Base-by-base conservation (phyloP, 805 yeast species). In the Lachancea lanzarotensis region DNA sequence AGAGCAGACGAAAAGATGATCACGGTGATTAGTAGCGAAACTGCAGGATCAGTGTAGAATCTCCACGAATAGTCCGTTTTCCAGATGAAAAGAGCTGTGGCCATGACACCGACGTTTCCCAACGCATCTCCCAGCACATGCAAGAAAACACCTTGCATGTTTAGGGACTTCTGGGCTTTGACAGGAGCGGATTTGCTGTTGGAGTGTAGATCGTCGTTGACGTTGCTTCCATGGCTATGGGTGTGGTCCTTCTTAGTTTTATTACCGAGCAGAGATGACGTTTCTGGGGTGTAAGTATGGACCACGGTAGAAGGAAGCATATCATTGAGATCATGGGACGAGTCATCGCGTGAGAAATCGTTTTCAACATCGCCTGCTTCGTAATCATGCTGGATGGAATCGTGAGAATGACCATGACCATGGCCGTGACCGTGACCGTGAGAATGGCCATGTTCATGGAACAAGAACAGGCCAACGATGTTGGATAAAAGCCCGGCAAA, bases 111-210 rank as follows among this genome's bases (percentile, higher is more conserved):
- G 44, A 91, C 69, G 61, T 91, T 91, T 51, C 98, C 98, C 45
- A 91, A 71, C 1, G 98, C 98, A 66, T 91, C 98, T 37, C 98
- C 98, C 54, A 93, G 51, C 11, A 93, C 98, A 60, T 91, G 98
- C 59, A 91, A 72, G 60, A 87, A 93, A 2, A 91, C 97, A 51
- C 98, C 98, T 57, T 87, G 90, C 97, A 91, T 91, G 66, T 93
- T 91, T 70, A 91, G 71, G n/a, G 96, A 85, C 59, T 76, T 79
- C 27, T 65, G 55, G 48, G 70, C 35, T 42, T 62, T 58, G 7
- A 43, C 33, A 34, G 25, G n/a, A 33, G 26, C 11, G 34, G 30
- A 9, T 39, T 16, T 26, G 32, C 29, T 27, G 39, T 41, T 39
- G 35, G 42, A 36, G 33, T 40, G 44, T 12, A 38, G 33, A 17